phyloP scores from a whole-genome alignment of 1,139 yeast species.

The Starmera stellimalicola region DNA sequence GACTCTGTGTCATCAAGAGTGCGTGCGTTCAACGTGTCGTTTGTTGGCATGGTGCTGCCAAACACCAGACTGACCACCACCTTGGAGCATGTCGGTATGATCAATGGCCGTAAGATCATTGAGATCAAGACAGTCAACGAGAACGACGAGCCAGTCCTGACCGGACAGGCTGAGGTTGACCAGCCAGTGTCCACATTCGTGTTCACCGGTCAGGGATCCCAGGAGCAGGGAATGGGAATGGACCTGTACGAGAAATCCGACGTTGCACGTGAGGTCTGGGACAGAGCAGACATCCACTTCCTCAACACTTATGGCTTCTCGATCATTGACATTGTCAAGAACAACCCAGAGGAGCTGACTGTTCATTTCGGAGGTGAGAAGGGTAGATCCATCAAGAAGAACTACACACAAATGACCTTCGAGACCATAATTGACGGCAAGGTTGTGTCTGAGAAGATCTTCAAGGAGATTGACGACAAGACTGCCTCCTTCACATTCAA shows the following conservation, averaged over 20 bases:
- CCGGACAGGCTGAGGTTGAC: conserved; percentile 97
- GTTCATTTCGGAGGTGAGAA: conserved; percentile 97
- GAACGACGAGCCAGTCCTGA: conserved; percentile 70
- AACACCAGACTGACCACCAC: conserved; percentile 83
- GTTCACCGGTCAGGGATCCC: conserved; percentile 99
- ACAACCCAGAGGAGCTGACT: conserved; percentile 92
- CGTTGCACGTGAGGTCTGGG: conserved; percentile 96
- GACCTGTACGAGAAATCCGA: conserved; percentile 85
- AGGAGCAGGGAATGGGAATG: conserved; percentile 99
- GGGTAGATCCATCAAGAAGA: conserved; percentile 91
- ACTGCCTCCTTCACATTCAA: conserved; percentile 82
- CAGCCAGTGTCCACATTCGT: conserved; percentile 96
- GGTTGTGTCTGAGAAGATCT: conserved; percentile 85
- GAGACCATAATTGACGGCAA: conserved; percentile 87
- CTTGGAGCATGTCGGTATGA: conserved; percentile 96
- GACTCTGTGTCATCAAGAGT: conserved; percentile 94
- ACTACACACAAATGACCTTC: conserved; percentile 94
- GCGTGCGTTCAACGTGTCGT: conserved; percentile 83
- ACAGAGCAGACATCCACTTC: conserved; percentile 92
- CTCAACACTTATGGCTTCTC: conserved; percentile 94
- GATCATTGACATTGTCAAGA: conserved; percentile 86
- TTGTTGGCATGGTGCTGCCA: conserved; percentile 96
- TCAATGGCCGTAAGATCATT: conserved; percentile 95
- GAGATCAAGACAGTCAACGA: conserved; percentile 84
- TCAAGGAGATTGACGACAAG: conserved; percentile 77